These are phyloP conservation scores for Areca catechu DNA, from an alignment of 176 grass and related monocot species.

Conservation along the genomic window DNA sequence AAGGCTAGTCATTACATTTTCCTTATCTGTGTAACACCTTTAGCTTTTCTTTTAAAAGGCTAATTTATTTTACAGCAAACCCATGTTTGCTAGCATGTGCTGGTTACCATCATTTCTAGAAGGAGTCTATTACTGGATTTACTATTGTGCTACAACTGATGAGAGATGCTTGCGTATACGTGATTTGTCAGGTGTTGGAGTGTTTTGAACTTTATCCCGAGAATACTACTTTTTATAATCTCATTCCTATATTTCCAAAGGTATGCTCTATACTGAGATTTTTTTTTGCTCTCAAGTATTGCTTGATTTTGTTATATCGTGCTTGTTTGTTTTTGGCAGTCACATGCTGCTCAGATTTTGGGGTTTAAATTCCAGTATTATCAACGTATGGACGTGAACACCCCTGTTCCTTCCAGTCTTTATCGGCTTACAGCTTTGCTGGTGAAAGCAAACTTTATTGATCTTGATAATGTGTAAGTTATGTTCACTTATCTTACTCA, in stretches of 20 bases:
- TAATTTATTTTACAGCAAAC: too few relatives aligned
- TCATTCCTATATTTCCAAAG: conserved; percentile 99
- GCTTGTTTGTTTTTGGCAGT: conserved; percentile 45
- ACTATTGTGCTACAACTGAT: too few relatives aligned
- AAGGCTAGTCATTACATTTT: too few relatives aligned
- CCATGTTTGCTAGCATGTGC: too few relatives aligned
- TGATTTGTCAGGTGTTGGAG: conserved; percentile 58
- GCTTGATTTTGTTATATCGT: conserved; percentile 7
- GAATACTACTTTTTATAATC: conserved; percentile 63
- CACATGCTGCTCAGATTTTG: conserved; percentile 94
- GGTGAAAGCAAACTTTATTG: conserved; percentile 82
- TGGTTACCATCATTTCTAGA: too few relatives aligned
- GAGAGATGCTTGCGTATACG: not conserved
- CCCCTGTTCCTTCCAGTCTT: conserved; percentile 62
- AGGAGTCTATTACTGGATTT: too few relatives aligned
- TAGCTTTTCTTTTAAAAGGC: too few relatives aligned
- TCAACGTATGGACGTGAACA: conserved; percentile 79
- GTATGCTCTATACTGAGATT: conserved; percentile 30
- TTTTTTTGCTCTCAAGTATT: conserved; percentile 9
- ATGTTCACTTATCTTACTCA: too few relatives aligned
- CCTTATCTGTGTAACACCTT: too few relatives aligned
- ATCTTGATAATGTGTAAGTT: conserved; percentile 89
- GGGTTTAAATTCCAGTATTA: conserved; percentile 99
- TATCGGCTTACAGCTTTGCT: conserved; percentile 70
- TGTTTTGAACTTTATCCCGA: conserved; percentile 97